A percentile compares a stretch with the other conserved stretches of the same genome.
Evolutionary conservation across 805 yeast genomes (phyloP).

Genomic region (Candida suzukii): DNA sequence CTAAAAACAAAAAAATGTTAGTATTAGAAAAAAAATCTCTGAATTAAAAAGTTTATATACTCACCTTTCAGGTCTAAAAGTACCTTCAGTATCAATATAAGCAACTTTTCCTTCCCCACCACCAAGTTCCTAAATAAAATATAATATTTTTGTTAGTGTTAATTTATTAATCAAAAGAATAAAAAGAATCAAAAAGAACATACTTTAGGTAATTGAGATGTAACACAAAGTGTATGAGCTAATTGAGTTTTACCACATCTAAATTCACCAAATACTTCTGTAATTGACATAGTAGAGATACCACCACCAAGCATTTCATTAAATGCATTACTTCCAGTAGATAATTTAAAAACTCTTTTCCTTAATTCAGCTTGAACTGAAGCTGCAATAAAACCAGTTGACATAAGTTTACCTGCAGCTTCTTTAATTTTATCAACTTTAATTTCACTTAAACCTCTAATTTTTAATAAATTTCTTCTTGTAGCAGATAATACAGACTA

Average conservation of each 20-base stretch:
- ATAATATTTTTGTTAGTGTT: background rate
- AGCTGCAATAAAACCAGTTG: conserved; percentile 70
- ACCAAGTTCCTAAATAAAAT: conserved; percentile 40
- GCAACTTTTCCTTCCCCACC: conserved; percentile 81
- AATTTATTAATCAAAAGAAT: background rate
- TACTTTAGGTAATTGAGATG: conserved; percentile 61
- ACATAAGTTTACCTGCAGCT: conserved; percentile 60
- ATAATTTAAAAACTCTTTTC: conserved; percentile 52
- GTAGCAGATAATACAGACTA: conserved; percentile 53
- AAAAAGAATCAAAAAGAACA: background rate
- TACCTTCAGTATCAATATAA: conserved; percentile 76
- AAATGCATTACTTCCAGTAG: conserved; percentile 67
- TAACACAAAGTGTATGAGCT: conserved; percentile 72
- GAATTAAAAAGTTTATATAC: too few relatives aligned
- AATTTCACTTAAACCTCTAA: conserved; percentile 68
- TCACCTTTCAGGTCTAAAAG: conserved; percentile 64
- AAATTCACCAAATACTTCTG: conserved; percentile 77
- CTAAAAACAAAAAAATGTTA: too few relatives aligned
- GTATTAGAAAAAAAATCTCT: too few relatives aligned
- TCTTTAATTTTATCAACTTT: conserved; percentile 72
- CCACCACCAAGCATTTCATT: conserved; percentile 72
- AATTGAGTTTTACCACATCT: conserved; percentile 80
- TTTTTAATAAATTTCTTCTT: conserved; percentile 53
- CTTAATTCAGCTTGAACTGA: conserved; percentile 59
- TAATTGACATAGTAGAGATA: conserved; percentile 66